phyloP scores from a whole-genome alignment of 306 rosid genomes.

The Chamaecrista fasciculata region DNA sequence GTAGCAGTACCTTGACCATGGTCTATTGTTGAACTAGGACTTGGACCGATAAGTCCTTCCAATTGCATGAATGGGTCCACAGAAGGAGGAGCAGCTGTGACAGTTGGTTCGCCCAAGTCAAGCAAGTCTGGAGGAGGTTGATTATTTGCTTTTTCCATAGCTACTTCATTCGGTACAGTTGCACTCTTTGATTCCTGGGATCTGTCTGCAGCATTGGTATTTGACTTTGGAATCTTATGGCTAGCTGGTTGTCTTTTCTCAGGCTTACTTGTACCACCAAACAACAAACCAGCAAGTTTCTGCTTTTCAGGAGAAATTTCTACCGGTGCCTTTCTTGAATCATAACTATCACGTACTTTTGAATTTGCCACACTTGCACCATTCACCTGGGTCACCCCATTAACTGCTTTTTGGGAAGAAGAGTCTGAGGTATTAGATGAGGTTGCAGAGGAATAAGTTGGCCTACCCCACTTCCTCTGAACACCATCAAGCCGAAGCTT shows the following conservation, averaged over 20 bases:
- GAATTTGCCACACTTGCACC: constrained; percentile 38
- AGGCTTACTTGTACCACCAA: constrained; percentile 66
- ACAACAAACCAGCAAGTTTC: constrained; percentile 88
- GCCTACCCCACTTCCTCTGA: constrained; percentile 84
- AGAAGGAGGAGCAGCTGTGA: constrained; percentile 37
- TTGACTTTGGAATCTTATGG: constrained; percentile 52
- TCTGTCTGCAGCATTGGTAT: constrained; percentile 39
- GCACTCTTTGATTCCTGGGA: constrained; percentile 47
- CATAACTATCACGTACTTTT: constrained; percentile 50
- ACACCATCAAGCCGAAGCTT: constrained; percentile 86
- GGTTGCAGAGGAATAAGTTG: constrained; percentile 52
- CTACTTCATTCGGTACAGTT: constrained; percentile 31
- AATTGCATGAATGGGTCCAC: constrained; percentile 72
- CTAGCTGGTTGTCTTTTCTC: constrained; percentile 56
- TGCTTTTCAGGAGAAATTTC: constrained; percentile 75
- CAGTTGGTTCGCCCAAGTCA: constrained; percentile 62
- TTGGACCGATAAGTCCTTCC: constrained; percentile 73
- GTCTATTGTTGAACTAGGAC: constrained; percentile 34
- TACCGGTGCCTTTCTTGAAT: constrained; percentile 51
- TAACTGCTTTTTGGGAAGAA: constrained; percentile 54
- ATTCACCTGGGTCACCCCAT: constrained; percentile 56
- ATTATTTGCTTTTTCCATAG: constrained; percentile 40
- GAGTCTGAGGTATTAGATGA: constrained; percentile 40
- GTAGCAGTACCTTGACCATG: constrained; percentile 38
- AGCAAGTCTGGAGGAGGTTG: constrained; percentile 80